A percentile compares a stretch with the other conserved stretches of the same genome.
These are phyloP conservation scores for Cylindrodendrum hubeiense DNA, from an alignment of 2,329 filamentous ascomycete genomes.

Conservation along the genomic window DNA sequence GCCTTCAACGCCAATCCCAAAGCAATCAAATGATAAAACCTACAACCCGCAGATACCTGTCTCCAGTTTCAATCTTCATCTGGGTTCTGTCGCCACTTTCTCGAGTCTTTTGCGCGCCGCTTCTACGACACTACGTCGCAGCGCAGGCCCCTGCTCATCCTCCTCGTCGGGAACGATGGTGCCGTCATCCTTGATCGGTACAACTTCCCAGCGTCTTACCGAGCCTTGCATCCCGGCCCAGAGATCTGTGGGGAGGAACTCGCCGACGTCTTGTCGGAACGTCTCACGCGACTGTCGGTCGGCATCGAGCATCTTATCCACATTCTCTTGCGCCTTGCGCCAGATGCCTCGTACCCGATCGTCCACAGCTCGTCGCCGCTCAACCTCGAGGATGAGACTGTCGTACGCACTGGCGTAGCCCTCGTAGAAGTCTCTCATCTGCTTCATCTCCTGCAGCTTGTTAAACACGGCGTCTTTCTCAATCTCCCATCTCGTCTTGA, in stretches of 20 bases:
- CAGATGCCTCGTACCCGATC: constrained; percentile 80
- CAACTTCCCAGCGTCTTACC: constrained; percentile 65
- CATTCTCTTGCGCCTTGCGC: constrained; percentile 80
- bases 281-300: constrained; percentile 80
- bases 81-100: constrained; percentile 21
- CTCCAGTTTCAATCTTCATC: constrained; percentile 16
- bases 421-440: constrained; percentile 86
- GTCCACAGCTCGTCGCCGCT: constrained; percentile 79
- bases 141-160: constrained; percentile 20
- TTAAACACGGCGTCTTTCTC: constrained; percentile 77
- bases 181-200: constrained; percentile 48
- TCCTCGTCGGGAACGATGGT: constrained; percentile 19
- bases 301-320: constrained; percentile 79
- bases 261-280: constrained; percentile 86
- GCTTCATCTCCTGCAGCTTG: constrained; percentile 81
- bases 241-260: constrained; percentile 88
- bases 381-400: constrained; percentile 85
- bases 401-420: constrained; percentile 89
- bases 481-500: constrained; percentile 76
- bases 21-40: background rate
- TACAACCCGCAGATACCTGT: background rate
- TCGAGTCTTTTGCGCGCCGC: constrained; percentile 37
- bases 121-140: constrained; percentile 41
- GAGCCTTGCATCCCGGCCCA: constrained; percentile 82
- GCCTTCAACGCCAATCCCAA: constrained; percentile 9